Evolutionary conservation across 2,329 filamentous ascomycete genomes (phyloP).

Genomic region (Trichoderma sp.): DNA sequence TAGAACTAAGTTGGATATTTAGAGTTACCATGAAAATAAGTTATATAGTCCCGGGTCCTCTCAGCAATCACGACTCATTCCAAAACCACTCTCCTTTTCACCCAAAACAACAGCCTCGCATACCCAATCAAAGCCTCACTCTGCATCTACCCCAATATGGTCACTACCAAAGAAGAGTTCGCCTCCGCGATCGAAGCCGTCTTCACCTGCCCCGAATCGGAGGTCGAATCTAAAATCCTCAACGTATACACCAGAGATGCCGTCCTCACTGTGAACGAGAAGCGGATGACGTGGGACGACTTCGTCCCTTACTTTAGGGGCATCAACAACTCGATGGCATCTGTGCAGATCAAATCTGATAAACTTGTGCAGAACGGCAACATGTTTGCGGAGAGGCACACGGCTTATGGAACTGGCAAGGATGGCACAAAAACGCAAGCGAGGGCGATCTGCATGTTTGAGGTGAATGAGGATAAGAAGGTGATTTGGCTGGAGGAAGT

Average conservation of each 20-base stretch:
- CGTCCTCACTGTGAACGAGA: neutral
- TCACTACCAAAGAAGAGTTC: neutral
- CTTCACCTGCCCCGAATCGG: neutral
- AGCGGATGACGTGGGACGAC: neutral
- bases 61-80: neutral
- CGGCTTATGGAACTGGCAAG: neutral
- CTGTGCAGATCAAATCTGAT: neutral
- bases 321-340: neutral
- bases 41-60: neutral
- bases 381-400: conserved; percentile 17
- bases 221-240: neutral
- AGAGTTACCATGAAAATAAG: neutral
- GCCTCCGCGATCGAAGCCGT: neutral
- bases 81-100: neutral
- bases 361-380: conserved; percentile 10
- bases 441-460: neutral
- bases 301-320: neutral
- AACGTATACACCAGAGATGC: neutral
- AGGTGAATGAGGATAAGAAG: conserved; percentile 5
- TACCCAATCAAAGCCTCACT: neutral
- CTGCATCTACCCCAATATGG: neutral
- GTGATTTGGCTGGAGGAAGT: conserved; percentile 13
- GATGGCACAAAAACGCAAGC: neutral
- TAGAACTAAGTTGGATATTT: neutral
- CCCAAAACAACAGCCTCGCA: neutral